Percentiles rank a stretch among this genome's conserved stretches.
Evolutionary conservation across 179 eudicot species (phyloP).

Genomic region (Gypsophila paniculata): DNA sequence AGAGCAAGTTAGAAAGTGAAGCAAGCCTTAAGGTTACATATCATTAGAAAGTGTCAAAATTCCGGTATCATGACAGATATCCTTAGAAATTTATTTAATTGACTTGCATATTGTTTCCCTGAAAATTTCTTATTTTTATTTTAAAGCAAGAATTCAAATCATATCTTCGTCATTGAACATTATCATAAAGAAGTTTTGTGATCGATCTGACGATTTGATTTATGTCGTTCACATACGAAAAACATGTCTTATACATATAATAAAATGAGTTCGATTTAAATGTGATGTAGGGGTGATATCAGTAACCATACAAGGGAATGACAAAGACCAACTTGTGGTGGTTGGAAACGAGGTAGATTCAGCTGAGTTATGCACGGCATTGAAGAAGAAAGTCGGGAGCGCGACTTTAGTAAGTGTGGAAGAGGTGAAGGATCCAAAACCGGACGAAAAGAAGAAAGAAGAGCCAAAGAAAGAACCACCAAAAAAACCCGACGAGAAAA

Average conservation of each 20-base stretch:
- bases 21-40: too few species aligned
- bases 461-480: constrained; percentile 16
- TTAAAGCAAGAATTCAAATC: too few species aligned
- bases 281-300: constrained; percentile 30
- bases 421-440: constrained; percentile 35
- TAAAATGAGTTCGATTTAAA: background rate
- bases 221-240: too few species aligned
- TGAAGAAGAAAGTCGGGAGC: constrained; percentile 29
- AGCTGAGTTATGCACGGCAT: constrained; percentile 23
- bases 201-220: too few species aligned
- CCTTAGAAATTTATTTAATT: too few species aligned
- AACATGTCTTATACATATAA: background rate
- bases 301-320: constrained; percentile 33
- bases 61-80: too few species aligned
- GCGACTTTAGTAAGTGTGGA: constrained; percentile 26
- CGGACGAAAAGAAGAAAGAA: constrained; percentile 26
- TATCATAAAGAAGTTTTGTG: too few species aligned
- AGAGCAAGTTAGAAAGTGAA: too few species aligned
- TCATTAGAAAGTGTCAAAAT: too few species aligned
- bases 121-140: too few species aligned
- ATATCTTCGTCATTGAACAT: too few species aligned
- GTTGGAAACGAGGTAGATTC: constrained; percentile 30
- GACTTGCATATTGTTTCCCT: too few species aligned
- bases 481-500: constrained; percentile 7
- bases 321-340: constrained; percentile 31